Evolutionary conservation across 805 yeast species (phyloP).

Genomic region (Wickerhamiella shivajii): DNA sequence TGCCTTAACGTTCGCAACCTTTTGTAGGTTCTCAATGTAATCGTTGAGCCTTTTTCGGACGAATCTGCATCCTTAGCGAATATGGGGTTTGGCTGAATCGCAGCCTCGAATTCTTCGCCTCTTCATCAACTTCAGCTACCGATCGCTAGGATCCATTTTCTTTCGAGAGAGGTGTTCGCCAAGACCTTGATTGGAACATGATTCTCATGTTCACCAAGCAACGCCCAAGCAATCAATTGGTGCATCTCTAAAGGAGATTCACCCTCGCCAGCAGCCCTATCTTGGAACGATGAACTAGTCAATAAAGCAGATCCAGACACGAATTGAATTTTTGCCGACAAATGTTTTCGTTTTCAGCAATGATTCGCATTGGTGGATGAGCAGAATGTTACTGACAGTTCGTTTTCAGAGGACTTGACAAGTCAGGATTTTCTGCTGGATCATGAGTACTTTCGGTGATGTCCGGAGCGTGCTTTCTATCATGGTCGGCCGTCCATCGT

Average conservation of each 20-base stretch:
- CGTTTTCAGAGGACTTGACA: slow-evolving; percentile 43
- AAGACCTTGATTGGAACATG: slow-evolving; percentile 20
- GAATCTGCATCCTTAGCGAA: slow-evolving; percentile 21
- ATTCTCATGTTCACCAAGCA: slow-evolving; percentile 28
- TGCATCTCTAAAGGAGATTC: slow-evolving; percentile 38
- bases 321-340: slow-evolving; percentile 39
- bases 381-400: slow-evolving; percentile 38
- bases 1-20: slow-evolving; percentile 53
- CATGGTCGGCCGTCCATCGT: slow-evolving; percentile 6
- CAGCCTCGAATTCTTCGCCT: slow-evolving; percentile 14
- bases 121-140: slow-evolving; percentile 20
- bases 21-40: slow-evolving; percentile 44
- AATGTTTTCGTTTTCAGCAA: slow-evolving; percentile 30
- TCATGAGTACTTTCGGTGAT: slow-evolving; percentile 58
- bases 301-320: slow-evolving; percentile 53
- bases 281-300: slow-evolving; percentile 21
- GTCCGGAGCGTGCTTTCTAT: slow-evolving; percentile 47
- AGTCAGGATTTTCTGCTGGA: slow-evolving; percentile 52
- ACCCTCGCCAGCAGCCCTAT: slow-evolving; percentile 17
- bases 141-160: slow-evolving; percentile 16
- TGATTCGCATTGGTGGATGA: slow-evolving; percentile 86
- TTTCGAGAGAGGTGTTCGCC: slow-evolving; percentile 22
- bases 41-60: slow-evolving; percentile 26
- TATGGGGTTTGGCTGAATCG: slow-evolving; percentile 6
- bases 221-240: slow-evolving; percentile 53